Evolutionary conservation across 177 flowering plant species (phyloP).

Genomic region (Telopea speciosissima): DNA sequence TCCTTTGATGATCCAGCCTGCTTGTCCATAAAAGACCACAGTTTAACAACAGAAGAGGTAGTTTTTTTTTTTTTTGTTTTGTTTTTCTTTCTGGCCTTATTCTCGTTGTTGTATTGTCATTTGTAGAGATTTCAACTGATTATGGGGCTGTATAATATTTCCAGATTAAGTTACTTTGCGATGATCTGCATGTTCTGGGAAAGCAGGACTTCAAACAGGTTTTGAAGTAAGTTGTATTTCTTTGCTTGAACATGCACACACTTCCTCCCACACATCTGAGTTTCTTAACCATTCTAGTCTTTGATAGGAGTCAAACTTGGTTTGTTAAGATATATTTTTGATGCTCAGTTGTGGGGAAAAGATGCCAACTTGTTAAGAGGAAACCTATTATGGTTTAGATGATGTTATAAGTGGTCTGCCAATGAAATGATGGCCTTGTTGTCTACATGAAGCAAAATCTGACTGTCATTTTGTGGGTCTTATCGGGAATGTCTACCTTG

Average conservation of each 20-base stretch:
- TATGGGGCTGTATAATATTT: slow-evolving; percentile 1
- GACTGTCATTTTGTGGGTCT: too few relatives aligned
- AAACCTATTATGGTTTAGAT: too few relatives aligned
- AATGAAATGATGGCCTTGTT: too few relatives aligned
- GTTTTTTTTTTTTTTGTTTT: neutral
- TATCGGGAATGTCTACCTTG: too few relatives aligned
- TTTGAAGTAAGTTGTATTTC: slow-evolving; percentile 53
- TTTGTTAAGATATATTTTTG: too few relatives aligned
- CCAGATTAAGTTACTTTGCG: slow-evolving; percentile 77
- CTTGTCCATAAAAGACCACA: slow-evolving; percentile 55
- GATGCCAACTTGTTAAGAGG: too few relatives aligned
- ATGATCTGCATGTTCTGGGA: slow-evolving; percentile 80
- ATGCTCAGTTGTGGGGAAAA: too few relatives aligned
- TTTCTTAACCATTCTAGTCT: too few relatives aligned
- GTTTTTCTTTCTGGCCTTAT: neutral
- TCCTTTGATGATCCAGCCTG: slow-evolving; percentile 64
- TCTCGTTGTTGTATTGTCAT: neutral
- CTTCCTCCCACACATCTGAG: too few relatives aligned
- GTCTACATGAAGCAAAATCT: too few relatives aligned
- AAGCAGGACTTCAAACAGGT: slow-evolving; percentile 93
- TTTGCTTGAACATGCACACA: neutral
- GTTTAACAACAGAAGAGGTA: slow-evolving; percentile 86
- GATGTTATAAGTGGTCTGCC: too few relatives aligned
- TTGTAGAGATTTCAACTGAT: neutral
- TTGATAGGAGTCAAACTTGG: neutral